Conservation (phyloP, 2,329 filamentous ascomycete genomes). For the Aquanectria penicillioides region DNA sequence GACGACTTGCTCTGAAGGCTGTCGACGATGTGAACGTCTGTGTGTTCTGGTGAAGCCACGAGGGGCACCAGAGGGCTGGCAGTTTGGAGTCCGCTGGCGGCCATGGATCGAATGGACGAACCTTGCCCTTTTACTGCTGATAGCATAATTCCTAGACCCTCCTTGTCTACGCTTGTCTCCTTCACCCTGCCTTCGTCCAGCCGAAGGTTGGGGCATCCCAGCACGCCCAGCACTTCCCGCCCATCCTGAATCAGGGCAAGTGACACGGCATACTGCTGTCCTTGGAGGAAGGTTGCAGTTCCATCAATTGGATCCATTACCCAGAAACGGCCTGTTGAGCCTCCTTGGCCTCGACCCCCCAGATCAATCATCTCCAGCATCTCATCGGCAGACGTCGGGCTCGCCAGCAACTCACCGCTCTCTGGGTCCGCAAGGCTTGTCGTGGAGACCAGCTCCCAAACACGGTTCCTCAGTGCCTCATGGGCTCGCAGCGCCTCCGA, state of each 20-base stretch:
- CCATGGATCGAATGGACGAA: conserved; percentile 41
- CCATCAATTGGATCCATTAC: conserved; percentile 73
- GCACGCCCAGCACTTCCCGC: conserved; percentile 64
- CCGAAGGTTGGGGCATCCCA: conserved; percentile 69
- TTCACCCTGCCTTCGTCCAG: conserved; percentile 48
- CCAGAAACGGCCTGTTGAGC: conserved; percentile 60
- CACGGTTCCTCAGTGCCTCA: conserved; percentile 57
- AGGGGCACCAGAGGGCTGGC: conserved; percentile 35
- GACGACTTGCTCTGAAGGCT: conserved; percentile 44
- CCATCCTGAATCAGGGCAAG: conserved; percentile 68
- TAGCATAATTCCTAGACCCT: conserved; percentile 50
- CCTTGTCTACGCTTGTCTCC: conserved; percentile 46
- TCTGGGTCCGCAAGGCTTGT: conserved; percentile 21
- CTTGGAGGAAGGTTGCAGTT: conserved; percentile 68
- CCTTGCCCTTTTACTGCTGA: conserved; percentile 47
- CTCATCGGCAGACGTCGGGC: conserved; percentile 58
- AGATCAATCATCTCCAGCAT: conserved; percentile 71
- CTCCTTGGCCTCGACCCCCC: conserved; percentile 55
- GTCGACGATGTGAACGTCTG: conserved; percentile 47
- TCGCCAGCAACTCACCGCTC: conserved; percentile 42
- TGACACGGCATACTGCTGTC: conserved; percentile 71
- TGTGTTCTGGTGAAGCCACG: conserved; percentile 25
- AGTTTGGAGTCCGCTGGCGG: conserved; percentile 28
- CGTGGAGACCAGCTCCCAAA: conserved; percentile 62
- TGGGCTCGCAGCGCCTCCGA: conserved; percentile 62